phyloP scores from a whole-genome alignment of 2,329 filamentous ascomycete genomes.

The Cladosporium austrohemisphaericum region DNA sequence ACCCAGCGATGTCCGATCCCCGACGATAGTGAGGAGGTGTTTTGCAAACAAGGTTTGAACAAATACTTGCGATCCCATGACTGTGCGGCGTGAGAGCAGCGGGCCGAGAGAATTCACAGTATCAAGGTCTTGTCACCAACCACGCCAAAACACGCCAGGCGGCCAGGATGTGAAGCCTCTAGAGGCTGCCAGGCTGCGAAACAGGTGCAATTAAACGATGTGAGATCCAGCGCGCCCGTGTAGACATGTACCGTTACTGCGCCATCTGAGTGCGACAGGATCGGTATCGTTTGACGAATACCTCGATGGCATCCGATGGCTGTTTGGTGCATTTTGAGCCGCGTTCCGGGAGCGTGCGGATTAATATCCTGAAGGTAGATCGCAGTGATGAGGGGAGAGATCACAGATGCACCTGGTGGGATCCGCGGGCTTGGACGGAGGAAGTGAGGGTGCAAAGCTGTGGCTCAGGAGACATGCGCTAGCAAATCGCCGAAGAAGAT shows the following conservation, averaged over 20 bases:
- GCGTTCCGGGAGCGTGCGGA: not conserved
- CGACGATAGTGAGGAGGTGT: slow-evolving; percentile 2
- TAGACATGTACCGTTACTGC: not conserved
- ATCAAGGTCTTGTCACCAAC: too few relatives aligned
- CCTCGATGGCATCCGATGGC: slow-evolving; percentile 1
- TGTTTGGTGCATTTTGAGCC: not conserved
- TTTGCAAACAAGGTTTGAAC: slow-evolving; percentile 1
- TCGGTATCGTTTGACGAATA: not conserved
- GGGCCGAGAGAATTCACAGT: too few relatives aligned
- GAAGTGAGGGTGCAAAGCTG: not conserved
- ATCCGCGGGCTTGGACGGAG: slow-evolving; percentile 6
- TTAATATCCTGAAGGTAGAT: too few relatives aligned
- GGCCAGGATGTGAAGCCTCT: not conserved
- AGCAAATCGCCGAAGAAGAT: not conserved
- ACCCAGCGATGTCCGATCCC: not conserved
- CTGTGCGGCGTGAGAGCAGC: not conserved
- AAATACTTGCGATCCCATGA: slow-evolving; percentile 4
- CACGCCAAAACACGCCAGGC: slow-evolving; percentile 1
- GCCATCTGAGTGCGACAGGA: not conserved
- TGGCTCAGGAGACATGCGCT: not conserved
- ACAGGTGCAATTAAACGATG: not conserved
- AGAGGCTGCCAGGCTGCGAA: slow-evolving; percentile 7
- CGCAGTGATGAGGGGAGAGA: slow-evolving; percentile 4
- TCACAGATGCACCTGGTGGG: not conserved
- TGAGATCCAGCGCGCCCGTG: not conserved